Evolutionary conservation across 441 rosid genomes (phyloP).

Genomic region (Gossypium schwendimanii): DNA sequence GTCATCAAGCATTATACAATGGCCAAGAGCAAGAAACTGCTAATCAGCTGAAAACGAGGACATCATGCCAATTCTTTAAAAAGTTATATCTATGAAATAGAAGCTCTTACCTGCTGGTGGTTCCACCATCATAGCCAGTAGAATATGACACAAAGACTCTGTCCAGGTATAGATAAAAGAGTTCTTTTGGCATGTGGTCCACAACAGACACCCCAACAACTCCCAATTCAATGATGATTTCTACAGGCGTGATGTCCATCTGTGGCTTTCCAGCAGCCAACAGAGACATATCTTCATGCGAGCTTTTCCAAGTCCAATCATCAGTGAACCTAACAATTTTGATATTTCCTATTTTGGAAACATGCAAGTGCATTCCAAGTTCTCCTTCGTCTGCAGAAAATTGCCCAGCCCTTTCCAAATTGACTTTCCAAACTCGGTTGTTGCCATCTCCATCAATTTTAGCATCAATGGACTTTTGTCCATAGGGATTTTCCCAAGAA

Average conservation of each 20-base stretch:
- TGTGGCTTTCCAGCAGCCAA: constrained; percentile 38
- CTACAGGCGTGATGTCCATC: constrained; percentile 45
- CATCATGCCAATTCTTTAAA: neutral
- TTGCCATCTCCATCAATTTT: constrained; percentile 42
- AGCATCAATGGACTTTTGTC: constrained; percentile 71
- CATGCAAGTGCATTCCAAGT: constrained; percentile 53
- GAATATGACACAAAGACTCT: constrained; percentile 79
- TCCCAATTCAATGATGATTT: constrained; percentile 84
- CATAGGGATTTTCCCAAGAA: constrained; percentile 96
- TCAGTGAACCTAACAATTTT: constrained; percentile 68
- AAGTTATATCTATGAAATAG: neutral
- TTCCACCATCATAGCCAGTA: constrained; percentile 87
- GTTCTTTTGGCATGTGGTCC: constrained; percentile 86
- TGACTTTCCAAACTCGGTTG: constrained; percentile 43
- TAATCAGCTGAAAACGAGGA: neutral
- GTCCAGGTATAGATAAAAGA: constrained; percentile 70
- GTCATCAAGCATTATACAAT: neutral
- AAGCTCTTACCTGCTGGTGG: constrained; percentile 71
- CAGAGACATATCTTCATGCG: constrained; percentile 34
- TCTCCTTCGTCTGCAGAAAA: constrained; percentile 41
- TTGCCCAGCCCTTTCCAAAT: constrained; percentile 55
- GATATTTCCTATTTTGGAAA: constrained; percentile 59
- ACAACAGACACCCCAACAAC: constrained; percentile 81
- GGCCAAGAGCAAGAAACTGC: neutral
- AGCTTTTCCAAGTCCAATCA: constrained; percentile 27